A percentile compares a stretch with the other conserved stretches of the same genome.
Conservation (phyloP, 2,329 filamentous ascomycete species). For the Aphanocladium album region DNA sequence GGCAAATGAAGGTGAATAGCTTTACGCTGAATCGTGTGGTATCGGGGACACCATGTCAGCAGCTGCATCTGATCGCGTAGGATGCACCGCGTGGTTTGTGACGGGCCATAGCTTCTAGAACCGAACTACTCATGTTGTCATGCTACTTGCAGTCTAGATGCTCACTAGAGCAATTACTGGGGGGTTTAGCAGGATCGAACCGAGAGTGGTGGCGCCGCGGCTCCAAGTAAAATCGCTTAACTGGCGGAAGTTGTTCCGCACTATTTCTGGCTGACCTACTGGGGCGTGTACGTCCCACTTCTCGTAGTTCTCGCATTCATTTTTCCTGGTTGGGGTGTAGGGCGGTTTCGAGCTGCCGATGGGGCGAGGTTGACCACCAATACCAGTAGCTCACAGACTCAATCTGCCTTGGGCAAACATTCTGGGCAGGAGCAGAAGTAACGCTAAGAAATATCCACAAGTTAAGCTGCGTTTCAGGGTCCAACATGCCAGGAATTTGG, state of each 20-base stretch:
- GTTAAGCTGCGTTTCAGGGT: constrained; percentile 1
- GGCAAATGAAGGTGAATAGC: not conserved
- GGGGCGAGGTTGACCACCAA: not conserved
- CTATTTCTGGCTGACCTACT: not conserved
- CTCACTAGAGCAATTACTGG: not conserved
- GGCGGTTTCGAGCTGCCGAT: not conserved
- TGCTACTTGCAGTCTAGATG: not conserved
- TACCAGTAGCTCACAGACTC: not conserved
- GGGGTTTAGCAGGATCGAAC: not conserved
- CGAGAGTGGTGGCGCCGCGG: not conserved
- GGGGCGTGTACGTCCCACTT: not conserved
- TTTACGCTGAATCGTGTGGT: not conserved
- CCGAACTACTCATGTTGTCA: not conserved
- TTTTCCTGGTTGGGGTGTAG: not conserved
- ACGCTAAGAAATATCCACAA: not conserved
- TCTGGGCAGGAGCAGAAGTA: not conserved
- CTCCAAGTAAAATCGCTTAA: constrained; percentile 6
- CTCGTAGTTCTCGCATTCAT: not conserved
- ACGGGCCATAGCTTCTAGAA: not conserved
- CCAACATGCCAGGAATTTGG: not conserved
- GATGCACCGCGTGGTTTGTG: not conserved
- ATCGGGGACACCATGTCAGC: not conserved
- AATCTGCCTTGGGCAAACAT: not conserved
- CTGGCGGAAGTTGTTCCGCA: constrained; percentile 1
- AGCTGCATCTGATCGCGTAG: not conserved